Percentiles rank a stretch among this genome's conserved stretches.
Conservation (phyloP, 495 filamentous ascomycete species). For the Achaetomiella virescens region DNA sequence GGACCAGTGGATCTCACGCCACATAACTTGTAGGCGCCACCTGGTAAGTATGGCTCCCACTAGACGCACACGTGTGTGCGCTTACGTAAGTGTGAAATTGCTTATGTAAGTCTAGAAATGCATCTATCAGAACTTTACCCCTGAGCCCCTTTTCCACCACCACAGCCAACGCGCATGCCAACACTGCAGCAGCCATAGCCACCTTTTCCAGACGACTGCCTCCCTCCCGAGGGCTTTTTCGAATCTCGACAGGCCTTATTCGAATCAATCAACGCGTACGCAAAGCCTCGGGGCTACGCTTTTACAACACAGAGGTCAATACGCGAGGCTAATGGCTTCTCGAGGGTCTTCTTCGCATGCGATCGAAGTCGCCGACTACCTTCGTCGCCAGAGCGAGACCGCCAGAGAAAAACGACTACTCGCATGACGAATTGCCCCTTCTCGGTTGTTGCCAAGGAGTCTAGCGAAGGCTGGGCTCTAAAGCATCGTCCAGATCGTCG, state of each 20-base stretch:
- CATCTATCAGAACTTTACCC: no score
- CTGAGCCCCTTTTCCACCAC: no score
- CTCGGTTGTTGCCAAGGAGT: not conserved
- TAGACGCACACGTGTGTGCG: no score
- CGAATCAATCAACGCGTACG: not conserved
- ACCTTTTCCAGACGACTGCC: not conserved
- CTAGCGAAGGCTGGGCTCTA: not conserved
- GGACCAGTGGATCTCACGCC: no score
- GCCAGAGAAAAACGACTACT: no score
- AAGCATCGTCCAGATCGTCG: not conserved
- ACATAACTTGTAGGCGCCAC: no score
- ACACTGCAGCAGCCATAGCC: not conserved
- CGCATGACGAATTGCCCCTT: not conserved
- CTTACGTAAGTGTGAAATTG: no score
- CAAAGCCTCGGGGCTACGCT: not conserved
- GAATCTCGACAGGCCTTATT: not conserved
- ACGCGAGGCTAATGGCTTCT: not conserved
- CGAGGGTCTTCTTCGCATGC: not conserved
- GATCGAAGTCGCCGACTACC: not conserved
- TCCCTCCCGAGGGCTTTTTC: not conserved
- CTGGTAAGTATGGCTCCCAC: no score
- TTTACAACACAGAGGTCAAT: not conserved
- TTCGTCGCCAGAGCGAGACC: not conserved
- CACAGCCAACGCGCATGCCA: no score
- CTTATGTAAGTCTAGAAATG: no score